Conservation (phyloP, 176 grass and related monocot genomes). For the Zoysia japonica region DNA sequence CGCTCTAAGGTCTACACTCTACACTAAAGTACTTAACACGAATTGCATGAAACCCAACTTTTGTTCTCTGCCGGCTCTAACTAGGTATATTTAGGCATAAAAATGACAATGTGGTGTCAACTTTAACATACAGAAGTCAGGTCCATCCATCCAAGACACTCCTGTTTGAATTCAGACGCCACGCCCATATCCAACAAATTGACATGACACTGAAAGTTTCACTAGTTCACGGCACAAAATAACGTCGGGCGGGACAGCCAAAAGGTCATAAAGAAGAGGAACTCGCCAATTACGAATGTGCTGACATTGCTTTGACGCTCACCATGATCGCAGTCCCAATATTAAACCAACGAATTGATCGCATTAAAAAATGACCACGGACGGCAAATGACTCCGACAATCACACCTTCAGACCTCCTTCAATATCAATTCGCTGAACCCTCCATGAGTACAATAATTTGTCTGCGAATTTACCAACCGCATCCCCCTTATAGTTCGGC, state of each 20-base stretch:
- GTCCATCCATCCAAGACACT: background rate
- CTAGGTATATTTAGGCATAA: background rate
- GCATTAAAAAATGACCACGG: too few species aligned
- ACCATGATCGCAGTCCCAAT: background rate
- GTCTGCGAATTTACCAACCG: too few species aligned
- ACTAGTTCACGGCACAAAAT: background rate
- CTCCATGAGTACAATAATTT: too few species aligned
- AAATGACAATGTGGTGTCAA: background rate
- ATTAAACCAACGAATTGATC: too few species aligned
- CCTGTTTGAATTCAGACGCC: background rate
- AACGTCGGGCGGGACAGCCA: background rate
- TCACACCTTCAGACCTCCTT: too few species aligned
- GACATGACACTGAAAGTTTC: background rate
- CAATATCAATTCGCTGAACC: background rate
- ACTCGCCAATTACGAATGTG: background rate
- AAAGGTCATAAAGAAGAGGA: background rate
- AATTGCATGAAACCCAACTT: background rate
- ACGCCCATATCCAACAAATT: background rate
- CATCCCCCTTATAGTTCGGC: too few species aligned
- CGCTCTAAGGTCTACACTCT: too few species aligned
- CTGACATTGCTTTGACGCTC: background rate
- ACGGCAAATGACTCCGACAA: too few species aligned
- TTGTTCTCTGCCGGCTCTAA: background rate
- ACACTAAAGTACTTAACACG: background rate
- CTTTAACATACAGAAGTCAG: background rate